Conservation (phyloP, 1,139 yeast species). For the Yamadazyma buinensis region DNA sequence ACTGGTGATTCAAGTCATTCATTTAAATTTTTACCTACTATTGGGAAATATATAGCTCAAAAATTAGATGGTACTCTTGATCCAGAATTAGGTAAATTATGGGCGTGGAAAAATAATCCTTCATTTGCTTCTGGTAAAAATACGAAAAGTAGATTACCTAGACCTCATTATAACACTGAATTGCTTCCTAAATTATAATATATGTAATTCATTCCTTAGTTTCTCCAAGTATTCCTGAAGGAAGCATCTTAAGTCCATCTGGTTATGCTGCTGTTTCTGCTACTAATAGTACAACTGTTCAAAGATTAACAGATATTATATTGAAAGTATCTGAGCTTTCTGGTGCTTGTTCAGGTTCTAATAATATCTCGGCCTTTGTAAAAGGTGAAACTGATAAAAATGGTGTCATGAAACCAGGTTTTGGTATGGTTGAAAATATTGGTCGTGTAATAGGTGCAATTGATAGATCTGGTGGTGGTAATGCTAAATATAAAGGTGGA, state of each 20-base stretch:
- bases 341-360: constrained; percentile 40
- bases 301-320: constrained; percentile 27
- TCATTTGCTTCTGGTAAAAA: constrained; percentile 13
- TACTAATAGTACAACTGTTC: constrained; percentile 44
- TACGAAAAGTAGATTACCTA: constrained; percentile 14
- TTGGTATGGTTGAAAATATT: constrained; percentile 14
- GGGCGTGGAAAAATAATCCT: constrained; percentile 31
- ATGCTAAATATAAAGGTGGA: constrained; percentile 33
- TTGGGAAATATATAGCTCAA: constrained; percentile 29
- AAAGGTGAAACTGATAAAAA: constrained; percentile 28
- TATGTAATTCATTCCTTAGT: too few species aligned
- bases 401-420: constrained; percentile 13
- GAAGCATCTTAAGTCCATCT: constrained; percentile 33
- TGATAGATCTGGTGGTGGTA: constrained; percentile 30
- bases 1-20: constrained; percentile 48
- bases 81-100: constrained; percentile 19
- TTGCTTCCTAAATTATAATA: constrained; percentile 3
- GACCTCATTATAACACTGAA: constrained; percentile 14
- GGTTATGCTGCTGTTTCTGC: constrained; percentile 41
- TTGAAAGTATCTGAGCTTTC: constrained; percentile 59
- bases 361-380: constrained; percentile 44
- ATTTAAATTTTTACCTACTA: constrained; percentile 30
- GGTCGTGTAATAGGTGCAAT: constrained; percentile 14
- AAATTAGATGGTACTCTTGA: constrained; percentile 19
- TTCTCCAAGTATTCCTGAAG: constrained; percentile 29